A percentile compares a stretch with the other conserved stretches of the same genome.
Conservation (phyloP, 2,329 filamentous ascomycete genomes). For the Aspergillus unguis region DNA sequence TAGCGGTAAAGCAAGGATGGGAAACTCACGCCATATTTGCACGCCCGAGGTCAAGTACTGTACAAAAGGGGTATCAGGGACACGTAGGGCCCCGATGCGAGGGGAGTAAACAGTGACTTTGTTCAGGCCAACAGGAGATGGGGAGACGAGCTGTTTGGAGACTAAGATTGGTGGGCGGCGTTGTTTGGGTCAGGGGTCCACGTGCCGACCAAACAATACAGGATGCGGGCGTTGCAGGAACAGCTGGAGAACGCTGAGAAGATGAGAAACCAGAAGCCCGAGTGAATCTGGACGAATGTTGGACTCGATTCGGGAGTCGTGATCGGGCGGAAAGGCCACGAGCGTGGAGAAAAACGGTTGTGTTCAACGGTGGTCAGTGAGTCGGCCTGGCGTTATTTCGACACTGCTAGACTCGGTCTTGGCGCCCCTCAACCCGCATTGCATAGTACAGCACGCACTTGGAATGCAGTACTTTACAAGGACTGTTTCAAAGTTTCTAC, state of each 20-base stretch:
- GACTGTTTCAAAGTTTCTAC: not conserved
- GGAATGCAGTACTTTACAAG: constrained; percentile 1
- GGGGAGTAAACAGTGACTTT: constrained; percentile 15
- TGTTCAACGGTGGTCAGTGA: constrained; percentile 7
- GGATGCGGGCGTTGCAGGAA: constrained; percentile 11
- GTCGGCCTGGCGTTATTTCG: constrained; percentile 4
- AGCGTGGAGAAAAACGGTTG: constrained; percentile 6
- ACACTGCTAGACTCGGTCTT: constrained; percentile 19
- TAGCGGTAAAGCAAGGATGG: constrained; percentile 7
- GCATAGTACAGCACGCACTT: not conserved
- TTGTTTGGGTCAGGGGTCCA: constrained; percentile 30
- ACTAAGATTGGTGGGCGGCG: constrained; percentile 13
- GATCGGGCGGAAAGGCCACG: constrained; percentile 3
- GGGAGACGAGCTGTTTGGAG: constrained; percentile 8
- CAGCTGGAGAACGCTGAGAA: not conserved
- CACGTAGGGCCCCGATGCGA: constrained; percentile 24
- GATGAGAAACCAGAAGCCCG: not conserved
- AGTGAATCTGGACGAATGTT: not conserved
- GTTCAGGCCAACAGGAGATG: constrained; percentile 16
- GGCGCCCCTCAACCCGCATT: constrained; percentile 16
- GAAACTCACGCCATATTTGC: constrained; percentile 48
- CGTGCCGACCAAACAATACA: constrained; percentile 20
- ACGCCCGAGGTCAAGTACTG: constrained; percentile 12
- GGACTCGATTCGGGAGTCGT: constrained; percentile 1
- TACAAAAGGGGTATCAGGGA: constrained; percentile 10